phyloP scores from a whole-genome alignment of 2,329 filamentous ascomycete genomes.

The Periconia macrospinosa region DNA sequence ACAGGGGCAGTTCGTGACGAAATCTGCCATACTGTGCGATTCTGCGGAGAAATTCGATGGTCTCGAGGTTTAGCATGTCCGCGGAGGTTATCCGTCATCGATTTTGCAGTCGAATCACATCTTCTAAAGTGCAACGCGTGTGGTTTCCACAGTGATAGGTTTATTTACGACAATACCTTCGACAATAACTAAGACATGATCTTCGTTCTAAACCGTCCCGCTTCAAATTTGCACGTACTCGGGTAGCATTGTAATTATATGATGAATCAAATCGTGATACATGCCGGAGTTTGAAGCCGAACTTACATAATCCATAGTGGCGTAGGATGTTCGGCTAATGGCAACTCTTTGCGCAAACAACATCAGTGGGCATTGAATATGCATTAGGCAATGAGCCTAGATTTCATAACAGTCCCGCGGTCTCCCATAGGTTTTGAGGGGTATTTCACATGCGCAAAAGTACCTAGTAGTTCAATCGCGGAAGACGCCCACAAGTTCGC shows the following conservation, averaged over 20 bases:
- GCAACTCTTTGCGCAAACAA: not conserved
- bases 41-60: slow-evolving; percentile 6
- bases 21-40: not conserved
- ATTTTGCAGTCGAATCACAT: not conserved
- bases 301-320: not conserved
- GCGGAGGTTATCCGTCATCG: slow-evolving; percentile 7
- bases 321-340: not conserved
- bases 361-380: no score
- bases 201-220: not conserved
- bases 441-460: not conserved
- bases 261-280: not conserved
- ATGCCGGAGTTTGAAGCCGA: not conserved
- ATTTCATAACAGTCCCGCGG: no score
- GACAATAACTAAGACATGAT: not conserved
- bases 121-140: no score
- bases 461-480: not conserved
- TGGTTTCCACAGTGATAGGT: not conserved
- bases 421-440: not conserved
- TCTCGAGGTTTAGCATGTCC: not conserved
- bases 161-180: no score
- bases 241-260: not conserved
- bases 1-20: not conserved
- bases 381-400: no score
- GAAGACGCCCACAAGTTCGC: no score
- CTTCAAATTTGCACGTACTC: not conserved